phyloP scores from a whole-genome alignment of 163 green algal genomes.

The Chlamydomonas reinhardtii region DNA sequence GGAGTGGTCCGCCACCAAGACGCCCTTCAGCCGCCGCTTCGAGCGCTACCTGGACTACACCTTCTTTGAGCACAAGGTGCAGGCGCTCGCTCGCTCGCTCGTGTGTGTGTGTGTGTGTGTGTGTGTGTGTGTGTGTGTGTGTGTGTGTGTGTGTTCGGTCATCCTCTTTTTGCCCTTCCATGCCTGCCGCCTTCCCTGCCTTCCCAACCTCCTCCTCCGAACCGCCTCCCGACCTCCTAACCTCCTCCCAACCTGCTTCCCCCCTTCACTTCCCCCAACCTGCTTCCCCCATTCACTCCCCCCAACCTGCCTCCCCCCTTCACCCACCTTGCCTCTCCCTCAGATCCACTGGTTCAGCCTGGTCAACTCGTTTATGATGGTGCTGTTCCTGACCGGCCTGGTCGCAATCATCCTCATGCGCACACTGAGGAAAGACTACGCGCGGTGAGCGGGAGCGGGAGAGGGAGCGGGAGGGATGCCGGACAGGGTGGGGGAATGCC shows the following conservation, averaged over 20 bases:
- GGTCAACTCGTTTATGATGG: constrained; percentile 99
- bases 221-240: too few relatives aligned
- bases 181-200: too few relatives aligned
- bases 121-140: too few relatives aligned
- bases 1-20: constrained; percentile 80
- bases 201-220: too few relatives aligned
- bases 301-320: too few relatives aligned
- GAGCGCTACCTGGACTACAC: constrained; percentile 97
- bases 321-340: background rate
- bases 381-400: constrained; percentile 97
- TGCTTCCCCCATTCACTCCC: too few relatives aligned
- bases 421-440: constrained; percentile 86
- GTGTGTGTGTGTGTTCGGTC: too few relatives aligned
- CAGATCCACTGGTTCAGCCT: constrained; percentile 99
- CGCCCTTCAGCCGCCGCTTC: constrained; percentile 88
- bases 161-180: too few relatives aligned
- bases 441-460: constrained; percentile 16
- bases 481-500: background rate
- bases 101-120: too few relatives aligned
- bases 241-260: too few relatives aligned
- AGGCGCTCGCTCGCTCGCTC: too few relatives aligned
- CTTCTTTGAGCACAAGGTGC: constrained; percentile 98
- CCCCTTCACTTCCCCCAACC: too few relatives aligned
- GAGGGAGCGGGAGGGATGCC: background rate
- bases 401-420: constrained; percentile 98